Evolutionary conservation across 352 stramenopile genomes (phyloP).

Genomic region (Blastocystis sp.): DNA sequence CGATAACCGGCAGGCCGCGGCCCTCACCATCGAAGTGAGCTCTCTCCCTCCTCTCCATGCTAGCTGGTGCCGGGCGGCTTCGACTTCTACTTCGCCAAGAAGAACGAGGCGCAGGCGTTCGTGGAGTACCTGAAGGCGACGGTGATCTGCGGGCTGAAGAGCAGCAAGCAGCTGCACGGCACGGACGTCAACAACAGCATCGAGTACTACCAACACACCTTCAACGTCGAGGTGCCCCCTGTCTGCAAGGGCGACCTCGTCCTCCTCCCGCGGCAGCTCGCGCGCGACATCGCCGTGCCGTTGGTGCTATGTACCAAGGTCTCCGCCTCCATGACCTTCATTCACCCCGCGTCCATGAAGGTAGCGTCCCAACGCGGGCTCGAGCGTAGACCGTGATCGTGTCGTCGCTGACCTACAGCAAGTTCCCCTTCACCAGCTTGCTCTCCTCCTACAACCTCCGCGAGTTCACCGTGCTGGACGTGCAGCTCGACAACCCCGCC

Average conservation of each 20-base stretch:
- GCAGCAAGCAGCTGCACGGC: slow-evolving; percentile 84
- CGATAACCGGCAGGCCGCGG: slow-evolving; percentile 90
- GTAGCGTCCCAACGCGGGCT: slow-evolving; percentile 81
- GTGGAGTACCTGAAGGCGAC: slow-evolving; percentile 93
- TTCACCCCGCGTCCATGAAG: slow-evolving; percentile 93
- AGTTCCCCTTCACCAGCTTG: slow-evolving; percentile 86
- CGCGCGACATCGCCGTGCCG: slow-evolving; percentile 85
- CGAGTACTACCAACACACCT: slow-evolving; percentile 99
- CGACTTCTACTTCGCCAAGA: slow-evolving; percentile 98
- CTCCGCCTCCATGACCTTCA: slow-evolving; percentile 89
- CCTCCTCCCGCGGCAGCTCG: slow-evolving; percentile 80
- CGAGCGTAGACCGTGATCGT: background rate
- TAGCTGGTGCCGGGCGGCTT: slow-evolving; percentile 78
- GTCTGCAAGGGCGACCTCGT: slow-evolving; percentile 93
- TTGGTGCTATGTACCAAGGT: slow-evolving; percentile 86
- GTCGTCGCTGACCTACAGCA: slow-evolving; percentile 83
- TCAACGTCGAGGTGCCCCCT: slow-evolving; percentile 90
- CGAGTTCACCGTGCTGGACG: slow-evolving; percentile 80
- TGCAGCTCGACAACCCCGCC: slow-evolving; percentile 72
- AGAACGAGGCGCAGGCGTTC: slow-evolving; percentile 91
- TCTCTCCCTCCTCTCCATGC: background rate
- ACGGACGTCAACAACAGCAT: slow-evolving; percentile 97
- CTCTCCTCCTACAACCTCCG: slow-evolving; percentile 84
- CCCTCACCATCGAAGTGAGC: slow-evolving; percentile 86
- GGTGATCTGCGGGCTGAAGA: slow-evolving; percentile 75